Evolutionary conservation across 495 filamentous ascomycete genomes (phyloP), one percentile per base, ranked within the genome.

Genomic region (Aspergillus nanangensis): DNA sequence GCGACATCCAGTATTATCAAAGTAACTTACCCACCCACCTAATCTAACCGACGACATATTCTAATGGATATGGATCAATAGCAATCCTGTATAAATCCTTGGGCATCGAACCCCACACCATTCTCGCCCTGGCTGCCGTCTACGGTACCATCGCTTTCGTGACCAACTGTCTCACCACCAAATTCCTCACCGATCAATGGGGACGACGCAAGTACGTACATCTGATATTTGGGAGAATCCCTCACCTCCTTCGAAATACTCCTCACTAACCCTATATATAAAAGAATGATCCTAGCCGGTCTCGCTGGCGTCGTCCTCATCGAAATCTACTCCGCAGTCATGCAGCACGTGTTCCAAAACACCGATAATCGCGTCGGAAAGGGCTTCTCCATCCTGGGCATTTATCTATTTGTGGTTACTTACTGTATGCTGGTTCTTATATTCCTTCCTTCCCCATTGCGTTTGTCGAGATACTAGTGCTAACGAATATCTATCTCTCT

Each of bases 371-470:
- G 55, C 3, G 47, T 80, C 31, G 78, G 78, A 42, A 80, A 82
- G 48, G 78, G 76, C n/a, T 82, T 82, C 49, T 75, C 78, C 0
- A 71, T 82, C 39, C 63, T 80, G 2, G 78, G 76, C 1, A 82
- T 82, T 22, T 82, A 82, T 47, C 63, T 82, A 1, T 82, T 80
- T 45, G 75, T 75, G 8, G 70, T 78, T 3, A 61, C 59, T 23
- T 80, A 79, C 48, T 82, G 74, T 78, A 57, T 55, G 71, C 51
- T 23, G 25, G 11, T 11, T 20, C 21, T n/a, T n/a, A 17, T 31
- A 4, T 8, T 38, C 15, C 11, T 13, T 29, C 15, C 13, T 27
- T 19, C 17, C n/a, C 23, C 25, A 48, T 37, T 8, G 37, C 33
- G n/a, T n/a, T n/a, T n/a, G 18, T 21, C 15, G 14, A 23, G 10